phyloP scores from a whole-genome alignment of 352 stramenopile genomes.

The Phytophthora brassicae region DNA sequence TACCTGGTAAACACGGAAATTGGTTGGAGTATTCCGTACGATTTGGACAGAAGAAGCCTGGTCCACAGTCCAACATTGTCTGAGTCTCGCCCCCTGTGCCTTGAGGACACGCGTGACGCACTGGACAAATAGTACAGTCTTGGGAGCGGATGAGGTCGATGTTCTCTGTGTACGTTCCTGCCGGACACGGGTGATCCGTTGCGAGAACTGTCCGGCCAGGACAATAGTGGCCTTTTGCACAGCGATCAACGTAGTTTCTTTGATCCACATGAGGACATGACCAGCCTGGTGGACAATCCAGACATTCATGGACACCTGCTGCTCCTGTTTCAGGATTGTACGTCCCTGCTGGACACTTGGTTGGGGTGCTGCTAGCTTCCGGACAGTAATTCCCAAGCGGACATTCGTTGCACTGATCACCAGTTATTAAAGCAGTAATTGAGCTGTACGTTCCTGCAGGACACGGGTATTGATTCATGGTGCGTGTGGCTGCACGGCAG shows the following conservation, averaged over 20 bases:
- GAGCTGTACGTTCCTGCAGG: conserved; percentile 85
- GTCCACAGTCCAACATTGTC: conserved; percentile 68
- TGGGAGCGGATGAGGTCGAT: conserved; percentile 61
- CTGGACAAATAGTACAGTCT: conserved; percentile 80
- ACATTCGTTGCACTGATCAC: conserved; percentile 58
- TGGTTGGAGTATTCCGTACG: conserved; percentile 68
- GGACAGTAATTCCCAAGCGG: conserved; percentile 84
- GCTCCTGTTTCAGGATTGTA: conserved; percentile 68
- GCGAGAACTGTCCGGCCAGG: conserved; percentile 59
- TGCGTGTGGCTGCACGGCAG: conserved; percentile 71
- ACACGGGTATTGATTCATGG: conserved; percentile 80
- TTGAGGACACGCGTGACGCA: conserved; percentile 68
- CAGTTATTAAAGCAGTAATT: conserved; percentile 49
- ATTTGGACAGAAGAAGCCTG: conserved; percentile 84
- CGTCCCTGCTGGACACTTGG: conserved; percentile 63
- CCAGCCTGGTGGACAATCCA: conserved; percentile 72
- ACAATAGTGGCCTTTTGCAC: conserved; percentile 72
- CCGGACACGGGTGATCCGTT: conserved; percentile 63
- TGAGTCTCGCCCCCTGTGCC: conserved; percentile 72
- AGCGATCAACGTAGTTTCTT: conserved; percentile 61
- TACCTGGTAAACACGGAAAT: conserved; percentile 83
- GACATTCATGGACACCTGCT: conserved; percentile 57
- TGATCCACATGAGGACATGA: conserved; percentile 72
- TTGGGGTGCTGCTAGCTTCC: conserved; percentile 68
- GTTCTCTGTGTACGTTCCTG: conserved; percentile 72